Evolutionary conservation across 2,329 filamentous ascomycete species (phyloP).

Genomic region (Cordyceps militaris): DNA sequence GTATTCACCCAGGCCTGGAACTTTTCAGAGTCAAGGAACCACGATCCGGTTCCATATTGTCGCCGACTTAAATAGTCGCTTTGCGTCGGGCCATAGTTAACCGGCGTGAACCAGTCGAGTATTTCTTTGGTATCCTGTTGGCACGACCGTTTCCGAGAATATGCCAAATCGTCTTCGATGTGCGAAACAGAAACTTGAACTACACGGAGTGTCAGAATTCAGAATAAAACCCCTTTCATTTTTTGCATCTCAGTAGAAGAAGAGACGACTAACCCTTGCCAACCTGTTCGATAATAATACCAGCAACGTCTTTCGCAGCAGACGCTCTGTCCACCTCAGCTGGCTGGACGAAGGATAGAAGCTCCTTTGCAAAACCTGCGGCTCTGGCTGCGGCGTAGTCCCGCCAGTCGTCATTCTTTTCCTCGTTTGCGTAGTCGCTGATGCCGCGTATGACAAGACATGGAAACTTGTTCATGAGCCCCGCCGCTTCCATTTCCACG

Average conservation of each 20-base stretch:
- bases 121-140: neutral
- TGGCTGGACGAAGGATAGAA: neutral
- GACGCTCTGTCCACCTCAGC: neutral
- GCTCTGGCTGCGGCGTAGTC: conserved; percentile 18
- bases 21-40: neutral
- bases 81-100: neutral
- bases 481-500: neutral
- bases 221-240: neutral
- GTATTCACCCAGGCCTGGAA: neutral
- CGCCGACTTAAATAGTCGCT: neutral
- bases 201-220: neutral
- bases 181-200: neutral
- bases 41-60: neutral
- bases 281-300: too few relatives aligned
- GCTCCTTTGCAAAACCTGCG: conserved; percentile 18
- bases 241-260: neutral
- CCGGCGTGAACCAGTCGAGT: neutral
- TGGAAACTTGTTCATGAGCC: neutral
- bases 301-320: neutral
- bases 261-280: neutral
- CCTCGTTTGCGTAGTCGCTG: conserved; percentile 23
- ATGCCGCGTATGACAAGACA: conserved; percentile 22
- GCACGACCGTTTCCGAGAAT: too few relatives aligned
- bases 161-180: neutral
- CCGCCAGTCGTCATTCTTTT: conserved; percentile 21